phyloP scores from a whole-genome alignment of 2,329 filamentous ascomycete genomes.

The Clarireedia monteithiana region DNA sequence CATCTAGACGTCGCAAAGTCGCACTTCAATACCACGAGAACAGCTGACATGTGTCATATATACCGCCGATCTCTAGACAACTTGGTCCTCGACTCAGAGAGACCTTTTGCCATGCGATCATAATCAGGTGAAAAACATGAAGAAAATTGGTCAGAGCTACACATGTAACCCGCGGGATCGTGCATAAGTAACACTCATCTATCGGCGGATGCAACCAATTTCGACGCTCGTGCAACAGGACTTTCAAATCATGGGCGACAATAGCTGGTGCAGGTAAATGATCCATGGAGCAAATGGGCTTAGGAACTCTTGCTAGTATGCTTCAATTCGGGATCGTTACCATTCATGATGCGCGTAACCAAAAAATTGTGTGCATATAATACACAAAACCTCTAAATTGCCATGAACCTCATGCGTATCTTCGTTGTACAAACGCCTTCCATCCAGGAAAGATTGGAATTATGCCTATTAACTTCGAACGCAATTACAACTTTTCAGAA shows the following conservation, averaged over 20 bases:
- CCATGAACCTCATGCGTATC: conserved; percentile 20
- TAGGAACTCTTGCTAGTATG: neutral
- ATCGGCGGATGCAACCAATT: conserved; percentile 10
- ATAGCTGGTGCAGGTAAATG: neutral
- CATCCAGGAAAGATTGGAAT: conserved; percentile 16
- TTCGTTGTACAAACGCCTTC: conserved; percentile 25
- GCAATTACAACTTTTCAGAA: conserved; percentile 20
- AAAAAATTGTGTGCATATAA: conserved; percentile 18
- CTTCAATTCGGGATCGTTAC: conserved; percentile 6
- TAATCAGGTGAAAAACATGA: conserved; percentile 7
- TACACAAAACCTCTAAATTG: conserved; percentile 22
- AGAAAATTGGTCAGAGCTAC: conserved; percentile 5
- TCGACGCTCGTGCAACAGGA: neutral
- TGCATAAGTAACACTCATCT: conserved; percentile 7
- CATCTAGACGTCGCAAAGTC: neutral
- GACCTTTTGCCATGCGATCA: conserved; percentile 1
- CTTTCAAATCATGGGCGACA: neutral
- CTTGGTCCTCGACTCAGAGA: neutral
- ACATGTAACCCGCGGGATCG: conserved; percentile 7
- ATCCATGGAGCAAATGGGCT: neutral
- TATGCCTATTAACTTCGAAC: conserved; percentile 16
- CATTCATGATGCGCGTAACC: conserved; percentile 15
- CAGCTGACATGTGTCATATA: conserved; percentile 6
- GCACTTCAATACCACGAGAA: conserved; percentile 4
- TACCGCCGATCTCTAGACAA: neutral